Conservation (phyloP, 306 rosid genomes). For the Nissolia schottii region DNA sequence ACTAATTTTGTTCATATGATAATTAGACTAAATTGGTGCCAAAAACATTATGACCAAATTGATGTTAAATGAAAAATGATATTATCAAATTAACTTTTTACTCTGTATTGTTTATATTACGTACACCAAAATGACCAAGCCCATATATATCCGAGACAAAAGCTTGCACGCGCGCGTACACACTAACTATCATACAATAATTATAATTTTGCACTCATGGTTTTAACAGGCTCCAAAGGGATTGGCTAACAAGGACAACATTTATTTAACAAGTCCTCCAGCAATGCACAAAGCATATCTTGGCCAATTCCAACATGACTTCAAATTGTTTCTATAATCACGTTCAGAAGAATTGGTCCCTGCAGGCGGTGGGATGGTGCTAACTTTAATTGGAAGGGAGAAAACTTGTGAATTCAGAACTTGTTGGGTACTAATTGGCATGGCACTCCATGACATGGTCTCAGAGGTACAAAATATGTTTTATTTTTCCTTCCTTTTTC, state of each 20-base stretch:
- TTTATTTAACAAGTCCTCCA: slow-evolving; percentile 27
- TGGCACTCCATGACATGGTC: slow-evolving; percentile 41
- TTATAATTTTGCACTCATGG: background rate
- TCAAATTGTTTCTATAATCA: slow-evolving; percentile 26
- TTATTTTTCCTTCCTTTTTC: no score
- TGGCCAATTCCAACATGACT: slow-evolving; percentile 38
- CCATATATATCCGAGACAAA: no score
- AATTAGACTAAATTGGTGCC: no score
- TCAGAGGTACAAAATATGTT: slow-evolving; percentile 27
- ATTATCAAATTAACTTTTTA: no score
- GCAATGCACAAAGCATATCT: slow-evolving; percentile 26
- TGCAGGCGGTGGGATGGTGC: slow-evolving; percentile 41
- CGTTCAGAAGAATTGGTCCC: slow-evolving; percentile 41
- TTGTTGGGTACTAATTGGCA: slow-evolving; percentile 19
- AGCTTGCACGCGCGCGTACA: no score
- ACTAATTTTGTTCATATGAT: no score
- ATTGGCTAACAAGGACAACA: background rate
- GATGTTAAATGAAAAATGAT: no score
- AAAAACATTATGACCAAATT: no score
- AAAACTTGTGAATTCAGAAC: slow-evolving; percentile 12
- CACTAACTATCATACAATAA: background rate
- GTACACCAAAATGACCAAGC: no score
- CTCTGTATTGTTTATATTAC: no score
- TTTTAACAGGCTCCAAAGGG: background rate
- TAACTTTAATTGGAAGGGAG: slow-evolving; percentile 16